Conservation (phyloP, 345 rosid species). For the Heritiera fomes region DNA sequence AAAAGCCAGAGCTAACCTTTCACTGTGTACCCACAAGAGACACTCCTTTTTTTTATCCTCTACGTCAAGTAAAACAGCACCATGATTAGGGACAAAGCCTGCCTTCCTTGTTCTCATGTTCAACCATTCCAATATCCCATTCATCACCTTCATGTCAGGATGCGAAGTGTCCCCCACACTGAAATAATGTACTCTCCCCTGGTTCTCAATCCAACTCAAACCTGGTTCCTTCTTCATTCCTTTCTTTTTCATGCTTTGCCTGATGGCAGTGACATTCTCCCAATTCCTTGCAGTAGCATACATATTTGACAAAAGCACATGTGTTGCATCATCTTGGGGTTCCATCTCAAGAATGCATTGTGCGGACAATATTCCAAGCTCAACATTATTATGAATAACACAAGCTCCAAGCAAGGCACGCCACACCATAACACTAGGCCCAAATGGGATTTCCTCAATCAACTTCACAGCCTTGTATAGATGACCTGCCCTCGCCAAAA, state of each 20-base stretch:
- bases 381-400: conserved; percentile 61
- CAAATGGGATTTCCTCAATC: conserved; percentile 62
- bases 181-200: conserved; percentile 68
- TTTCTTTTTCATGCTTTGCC: conserved; percentile 65
- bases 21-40: conserved; percentile 80
- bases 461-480: conserved; percentile 65
- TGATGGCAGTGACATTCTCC: conserved; percentile 59
- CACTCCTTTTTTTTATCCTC: conserved; percentile 62
- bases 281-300: conserved; percentile 72
- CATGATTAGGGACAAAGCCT: conserved; percentile 59
- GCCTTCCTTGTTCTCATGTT: conserved; percentile 62
- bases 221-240: conserved; percentile 87
- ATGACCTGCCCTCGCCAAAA: conserved; percentile 75
- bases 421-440: conserved; percentile 81
- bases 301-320: conserved; percentile 73
- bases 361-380: conserved; percentile 64
- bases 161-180: conserved; percentile 63
- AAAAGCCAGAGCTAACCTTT: conserved; percentile 83
- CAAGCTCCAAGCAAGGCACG: conserved; percentile 88
- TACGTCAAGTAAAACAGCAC: conserved; percentile 53
- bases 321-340: conserved; percentile 72
- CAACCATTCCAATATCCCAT: conserved; percentile 87
- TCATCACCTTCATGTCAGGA: conserved; percentile 63
- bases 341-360: conserved; percentile 59
- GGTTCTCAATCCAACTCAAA: conserved; percentile 83